Conservation (phyloP, 2,329 filamentous ascomycete species). For the Fusarium chuoi region DNA sequence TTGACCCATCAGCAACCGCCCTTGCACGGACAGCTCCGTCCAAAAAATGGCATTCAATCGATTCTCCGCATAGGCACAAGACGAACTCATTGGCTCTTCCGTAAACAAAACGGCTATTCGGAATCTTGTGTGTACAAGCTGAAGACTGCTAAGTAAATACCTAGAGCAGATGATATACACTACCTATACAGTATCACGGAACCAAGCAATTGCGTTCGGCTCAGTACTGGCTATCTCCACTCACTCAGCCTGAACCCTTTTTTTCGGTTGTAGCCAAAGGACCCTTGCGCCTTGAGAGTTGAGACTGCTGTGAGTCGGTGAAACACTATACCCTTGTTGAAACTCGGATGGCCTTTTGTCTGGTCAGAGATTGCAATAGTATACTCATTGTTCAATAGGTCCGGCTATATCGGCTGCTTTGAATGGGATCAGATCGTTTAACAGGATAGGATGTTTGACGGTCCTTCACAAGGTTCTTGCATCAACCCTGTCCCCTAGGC, state of each 20-base stretch:
- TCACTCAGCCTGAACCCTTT: neutral
- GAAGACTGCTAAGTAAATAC: neutral
- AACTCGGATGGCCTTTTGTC: neutral
- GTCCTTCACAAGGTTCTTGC: neutral
- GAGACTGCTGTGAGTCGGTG: neutral
- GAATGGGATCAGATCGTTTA: neutral
- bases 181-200: neutral
- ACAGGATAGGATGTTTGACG: neutral
- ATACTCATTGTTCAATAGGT: neutral
- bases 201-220: neutral
- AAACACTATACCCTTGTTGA: constrained; percentile 14
- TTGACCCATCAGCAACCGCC: neutral
- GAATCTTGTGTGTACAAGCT: neutral
- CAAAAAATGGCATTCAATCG: neutral
- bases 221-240: neutral
- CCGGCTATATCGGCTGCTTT: neutral
- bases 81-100: constrained; percentile 17
- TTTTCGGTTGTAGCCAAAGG: neutral
- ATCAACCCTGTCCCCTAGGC: neutral
- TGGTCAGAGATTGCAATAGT: neutral
- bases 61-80: neutral
- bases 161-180: neutral
- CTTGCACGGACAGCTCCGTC: neutral
- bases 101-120: neutral
- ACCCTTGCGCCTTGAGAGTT: neutral